Conservation (phyloP, 345 rosid species). For the Populus tremula region DNA sequence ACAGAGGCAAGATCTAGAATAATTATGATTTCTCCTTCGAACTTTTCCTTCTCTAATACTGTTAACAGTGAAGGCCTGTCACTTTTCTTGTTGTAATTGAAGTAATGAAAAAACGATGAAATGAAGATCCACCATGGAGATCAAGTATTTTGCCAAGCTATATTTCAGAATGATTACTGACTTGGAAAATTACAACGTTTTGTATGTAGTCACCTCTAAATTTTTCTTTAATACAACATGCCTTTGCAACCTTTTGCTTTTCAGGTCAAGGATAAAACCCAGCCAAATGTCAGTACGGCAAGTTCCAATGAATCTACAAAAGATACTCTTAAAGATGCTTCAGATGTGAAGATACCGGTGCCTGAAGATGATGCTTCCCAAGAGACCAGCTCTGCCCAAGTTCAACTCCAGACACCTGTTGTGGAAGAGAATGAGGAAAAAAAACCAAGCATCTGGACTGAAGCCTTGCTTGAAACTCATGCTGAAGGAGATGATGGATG, state of each 20-base stretch:
- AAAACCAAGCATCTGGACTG: slow-evolving; percentile 32
- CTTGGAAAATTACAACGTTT: background rate
- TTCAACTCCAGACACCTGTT: slow-evolving; percentile 43
- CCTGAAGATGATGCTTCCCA: slow-evolving; percentile 32
- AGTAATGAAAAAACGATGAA: background rate
- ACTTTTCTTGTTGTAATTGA: background rate
- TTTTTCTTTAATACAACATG: background rate
- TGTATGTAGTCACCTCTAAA: background rate
- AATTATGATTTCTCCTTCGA: background rate
- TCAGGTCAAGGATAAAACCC: slow-evolving; percentile 63
- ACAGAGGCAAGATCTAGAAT: background rate
- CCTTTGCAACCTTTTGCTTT: slow-evolving; percentile 17
- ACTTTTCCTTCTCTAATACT: background rate
- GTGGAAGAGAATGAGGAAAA: slow-evolving; percentile 43
- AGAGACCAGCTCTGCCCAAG: slow-evolving; percentile 35
- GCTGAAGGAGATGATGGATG: slow-evolving; percentile 88
- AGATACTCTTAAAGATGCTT: slow-evolving; percentile 46
- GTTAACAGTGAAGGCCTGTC: background rate
- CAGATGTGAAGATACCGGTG: slow-evolving; percentile 47
- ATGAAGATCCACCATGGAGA: background rate
- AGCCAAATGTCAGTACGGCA: slow-evolving; percentile 36
- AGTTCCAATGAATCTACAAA: slow-evolving; percentile 43
- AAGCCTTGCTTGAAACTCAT: slow-evolving; percentile 42
- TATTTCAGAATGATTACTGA: slow-evolving; percentile 1
- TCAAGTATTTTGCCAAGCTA: background rate